Evolutionary conservation across 2,329 filamentous ascomycete genomes (phyloP).

Genomic region (Diaporthe aspalathi): DNA sequence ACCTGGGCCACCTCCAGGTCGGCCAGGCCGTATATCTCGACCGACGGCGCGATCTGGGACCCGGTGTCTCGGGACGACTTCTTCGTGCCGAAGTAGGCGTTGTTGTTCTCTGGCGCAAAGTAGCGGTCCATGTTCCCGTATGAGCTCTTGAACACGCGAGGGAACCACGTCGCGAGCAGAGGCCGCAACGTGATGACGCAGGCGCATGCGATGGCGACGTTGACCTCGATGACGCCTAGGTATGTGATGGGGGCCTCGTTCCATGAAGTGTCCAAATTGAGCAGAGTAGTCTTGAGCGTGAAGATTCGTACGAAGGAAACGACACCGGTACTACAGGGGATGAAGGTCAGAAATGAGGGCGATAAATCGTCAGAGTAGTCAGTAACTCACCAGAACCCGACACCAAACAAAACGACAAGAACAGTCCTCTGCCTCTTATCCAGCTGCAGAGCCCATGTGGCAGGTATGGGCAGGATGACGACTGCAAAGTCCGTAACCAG

Average conservation of each 20-base stretch:
- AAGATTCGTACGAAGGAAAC: slow-evolving; percentile 48
- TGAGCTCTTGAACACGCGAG: slow-evolving; percentile 31
- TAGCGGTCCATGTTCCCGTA: slow-evolving; percentile 22
- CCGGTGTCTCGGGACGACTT: slow-evolving; percentile 13
- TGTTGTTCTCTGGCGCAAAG: slow-evolving; percentile 2
- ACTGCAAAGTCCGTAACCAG: slow-evolving; percentile 45
- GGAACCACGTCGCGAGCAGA: slow-evolving; percentile 42
- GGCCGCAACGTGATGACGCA: slow-evolving; percentile 48
- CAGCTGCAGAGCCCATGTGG: slow-evolving; percentile 43
- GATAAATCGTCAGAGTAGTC: not conserved
- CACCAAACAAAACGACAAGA: slow-evolving; percentile 42
- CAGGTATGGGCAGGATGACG: slow-evolving; percentile 45
- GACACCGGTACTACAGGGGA: slow-evolving; percentile 41
- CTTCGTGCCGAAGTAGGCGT: slow-evolving; percentile 21
- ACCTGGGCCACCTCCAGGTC: slow-evolving; percentile 32
- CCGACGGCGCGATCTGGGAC: not conserved
- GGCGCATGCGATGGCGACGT: slow-evolving; percentile 46
- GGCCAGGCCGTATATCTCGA: slow-evolving; percentile 26
- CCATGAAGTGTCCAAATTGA: slow-evolving; percentile 45
- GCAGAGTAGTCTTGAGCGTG: slow-evolving; percentile 43
- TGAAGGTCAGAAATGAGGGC: not conserved
- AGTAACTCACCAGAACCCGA: slow-evolving; percentile 45
- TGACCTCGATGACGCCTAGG: slow-evolving; percentile 48
- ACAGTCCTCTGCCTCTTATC: slow-evolving; percentile 43
- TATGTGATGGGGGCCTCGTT: slow-evolving; percentile 48